A percentile compares a stretch with the other conserved stretches of the same genome.
Evolutionary conservation across 352 stramenopile genomes (phyloP).

Genomic region (Phytophthora cajani): DNA sequence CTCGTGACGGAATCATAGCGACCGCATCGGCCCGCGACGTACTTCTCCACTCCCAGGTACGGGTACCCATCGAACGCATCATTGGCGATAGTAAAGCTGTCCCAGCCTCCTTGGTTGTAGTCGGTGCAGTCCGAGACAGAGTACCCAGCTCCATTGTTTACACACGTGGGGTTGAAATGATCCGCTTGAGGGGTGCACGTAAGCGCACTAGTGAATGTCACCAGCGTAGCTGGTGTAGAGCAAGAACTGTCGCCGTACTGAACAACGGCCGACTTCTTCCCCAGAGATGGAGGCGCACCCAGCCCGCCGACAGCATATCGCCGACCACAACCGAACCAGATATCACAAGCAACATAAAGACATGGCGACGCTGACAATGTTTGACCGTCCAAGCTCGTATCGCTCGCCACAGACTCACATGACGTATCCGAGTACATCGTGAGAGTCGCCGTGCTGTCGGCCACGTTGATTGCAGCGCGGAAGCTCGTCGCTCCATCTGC

Average conservation of each 20-base stretch:
- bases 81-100: constrained; percentile 5
- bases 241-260: not conserved
- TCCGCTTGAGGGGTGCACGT: constrained; percentile 1
- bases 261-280: constrained; percentile 3
- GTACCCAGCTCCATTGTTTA: not conserved
- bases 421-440: constrained; percentile 2
- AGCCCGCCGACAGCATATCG: constrained; percentile 12
- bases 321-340: not conserved
- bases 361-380: constrained; percentile 9
- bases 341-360: constrained; percentile 1
- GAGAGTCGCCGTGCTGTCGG: constrained; percentile 11
- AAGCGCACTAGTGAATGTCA: not conserved
- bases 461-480: not conserved
- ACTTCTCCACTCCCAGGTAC: constrained; percentile 13
- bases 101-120: not conserved
- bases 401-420: not conserved
- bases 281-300: not conserved
- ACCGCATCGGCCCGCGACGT: not conserved
- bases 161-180: constrained; percentile 10
- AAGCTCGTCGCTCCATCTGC: constrained; percentile 8
- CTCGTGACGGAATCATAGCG: not conserved
- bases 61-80: not conserved
- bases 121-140: constrained; percentile 16
- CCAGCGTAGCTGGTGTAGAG: not conserved
- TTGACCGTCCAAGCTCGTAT: constrained; percentile 7